These are phyloP conservation scores for Aspergillus hiratsukae DNA, from an alignment of 2,329 filamentous ascomycete species.

Conservation along the genomic window DNA sequence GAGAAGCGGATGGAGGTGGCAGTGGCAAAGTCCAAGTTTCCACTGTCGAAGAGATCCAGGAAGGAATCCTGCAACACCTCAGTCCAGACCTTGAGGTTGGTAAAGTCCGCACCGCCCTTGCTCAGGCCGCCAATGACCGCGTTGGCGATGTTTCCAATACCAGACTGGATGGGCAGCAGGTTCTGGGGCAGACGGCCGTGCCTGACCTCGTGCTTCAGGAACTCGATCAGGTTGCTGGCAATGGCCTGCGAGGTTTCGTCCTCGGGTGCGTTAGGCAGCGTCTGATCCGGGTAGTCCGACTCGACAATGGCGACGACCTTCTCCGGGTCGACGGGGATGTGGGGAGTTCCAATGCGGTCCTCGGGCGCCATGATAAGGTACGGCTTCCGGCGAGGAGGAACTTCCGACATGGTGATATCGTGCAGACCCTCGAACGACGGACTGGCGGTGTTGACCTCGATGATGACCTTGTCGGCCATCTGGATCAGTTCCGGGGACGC, in stretches of 20 bases:
- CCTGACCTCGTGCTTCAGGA: slow-evolving; percentile 78
- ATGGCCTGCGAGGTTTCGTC: slow-evolving; percentile 70
- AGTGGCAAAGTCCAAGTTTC: slow-evolving; percentile 82
- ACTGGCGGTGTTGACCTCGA: slow-evolving; percentile 84
- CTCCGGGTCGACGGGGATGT: slow-evolving; percentile 79
- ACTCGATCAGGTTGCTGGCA: slow-evolving; percentile 75
- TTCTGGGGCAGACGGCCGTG: slow-evolving; percentile 72
- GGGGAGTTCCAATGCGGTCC: slow-evolving; percentile 77
- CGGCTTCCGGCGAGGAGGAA: slow-evolving; percentile 75
- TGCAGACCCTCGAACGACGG: slow-evolving; percentile 84
- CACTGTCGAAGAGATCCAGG: slow-evolving; percentile 86
- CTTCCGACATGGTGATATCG: slow-evolving; percentile 85
- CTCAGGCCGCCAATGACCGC: slow-evolving; percentile 81
- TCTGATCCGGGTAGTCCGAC: slow-evolving; percentile 75
- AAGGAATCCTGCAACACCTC: slow-evolving; percentile 91
- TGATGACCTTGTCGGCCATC: slow-evolving; percentile 88
- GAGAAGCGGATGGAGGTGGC: slow-evolving; percentile 89
- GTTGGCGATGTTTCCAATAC: slow-evolving; percentile 91
- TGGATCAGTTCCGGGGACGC: slow-evolving; percentile 82
- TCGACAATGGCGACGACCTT: slow-evolving; percentile 81
- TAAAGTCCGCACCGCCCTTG: slow-evolving; percentile 69
- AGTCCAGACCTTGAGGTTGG: slow-evolving; percentile 87
- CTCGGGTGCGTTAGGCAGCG: slow-evolving; percentile 69
- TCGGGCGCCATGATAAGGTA: slow-evolving; percentile 81
- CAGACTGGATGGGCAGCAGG: slow-evolving; percentile 77